phyloP scores from a whole-genome alignment of 208 protist species.

The Wallacemonas sp. region DNA sequence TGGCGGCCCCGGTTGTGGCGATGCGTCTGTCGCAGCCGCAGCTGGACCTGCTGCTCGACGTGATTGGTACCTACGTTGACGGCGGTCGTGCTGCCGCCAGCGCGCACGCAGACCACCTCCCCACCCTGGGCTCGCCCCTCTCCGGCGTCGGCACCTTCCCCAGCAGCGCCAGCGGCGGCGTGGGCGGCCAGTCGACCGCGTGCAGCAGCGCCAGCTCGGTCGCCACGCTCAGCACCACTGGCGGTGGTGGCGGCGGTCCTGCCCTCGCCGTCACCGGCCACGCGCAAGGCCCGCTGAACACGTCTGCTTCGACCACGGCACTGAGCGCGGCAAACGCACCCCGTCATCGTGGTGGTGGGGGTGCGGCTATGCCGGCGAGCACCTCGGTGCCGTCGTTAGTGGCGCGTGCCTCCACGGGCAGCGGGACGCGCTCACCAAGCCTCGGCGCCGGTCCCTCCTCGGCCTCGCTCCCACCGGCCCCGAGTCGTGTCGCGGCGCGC shows the following conservation, averaged over 20 bases:
- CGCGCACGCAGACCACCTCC: slow-evolving; percentile 17
- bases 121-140: no score
- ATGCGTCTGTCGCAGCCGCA: slow-evolving; percentile 41
- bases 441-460: no score
- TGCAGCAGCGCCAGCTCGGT: slow-evolving; percentile 1
- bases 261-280: not conserved
- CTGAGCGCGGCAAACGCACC: not conserved
- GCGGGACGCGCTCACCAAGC: not conserved
- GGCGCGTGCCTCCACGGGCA: not conserved
- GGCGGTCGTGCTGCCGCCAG: not conserved
- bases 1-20: slow-evolving; percentile 25
- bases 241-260: not conserved
- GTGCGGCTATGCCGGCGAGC: not conserved
- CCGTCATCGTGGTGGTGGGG: slow-evolving; percentile 7
- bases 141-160: no score
- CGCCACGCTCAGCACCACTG: not conserved
- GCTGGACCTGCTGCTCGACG: slow-evolving; percentile 60
- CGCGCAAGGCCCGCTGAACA: slow-evolving; percentile 16
- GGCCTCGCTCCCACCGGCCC: no score
- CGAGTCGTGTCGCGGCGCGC: no score
- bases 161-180: not conserved
- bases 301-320: not conserved
- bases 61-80: slow-evolving; percentile 52
- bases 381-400: not conserved
- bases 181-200: not conserved